phyloP scores from a whole-genome alignment of 306 rosid species.

The Cicer bijugum region DNA sequence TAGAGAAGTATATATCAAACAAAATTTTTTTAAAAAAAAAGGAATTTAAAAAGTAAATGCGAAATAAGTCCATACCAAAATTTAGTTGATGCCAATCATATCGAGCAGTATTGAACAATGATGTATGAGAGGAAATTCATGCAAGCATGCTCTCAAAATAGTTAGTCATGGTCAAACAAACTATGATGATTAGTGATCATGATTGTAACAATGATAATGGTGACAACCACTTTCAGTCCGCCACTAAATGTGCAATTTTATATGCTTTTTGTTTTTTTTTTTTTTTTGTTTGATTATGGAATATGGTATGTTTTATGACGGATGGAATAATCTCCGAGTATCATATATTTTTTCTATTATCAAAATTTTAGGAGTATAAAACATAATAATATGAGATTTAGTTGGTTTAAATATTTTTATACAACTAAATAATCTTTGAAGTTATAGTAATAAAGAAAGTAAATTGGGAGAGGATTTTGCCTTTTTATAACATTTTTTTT shows the following conservation, averaged over 20 bases:
- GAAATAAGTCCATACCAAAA: slow-evolving; percentile 17
- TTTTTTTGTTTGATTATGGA: too few relatives aligned
- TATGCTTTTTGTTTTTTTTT: too few relatives aligned
- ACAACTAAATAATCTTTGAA: too few relatives aligned
- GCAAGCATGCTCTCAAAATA: slow-evolving; percentile 50
- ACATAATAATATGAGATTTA: too few relatives aligned
- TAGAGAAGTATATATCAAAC: background rate
- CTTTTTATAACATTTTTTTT: too few relatives aligned
- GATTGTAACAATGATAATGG: slow-evolving; percentile 50
- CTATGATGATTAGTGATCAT: slow-evolving; percentile 50
- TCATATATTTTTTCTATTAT: too few relatives aligned
- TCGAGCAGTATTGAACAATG: background rate
- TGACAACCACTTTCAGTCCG: slow-evolving; percentile 45
- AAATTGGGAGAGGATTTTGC: too few relatives aligned
- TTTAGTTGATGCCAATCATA: slow-evolving; percentile 32
- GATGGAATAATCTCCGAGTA: too few relatives aligned
- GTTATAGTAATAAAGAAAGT: too few relatives aligned
- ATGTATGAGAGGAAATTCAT: slow-evolving; percentile 39
- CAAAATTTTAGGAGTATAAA: too few relatives aligned
- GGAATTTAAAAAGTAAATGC: slow-evolving; percentile 1
- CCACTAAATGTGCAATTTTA: slow-evolving; percentile 29
- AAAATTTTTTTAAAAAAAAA: background rate
- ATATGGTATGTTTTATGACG: too few relatives aligned
- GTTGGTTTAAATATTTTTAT: too few relatives aligned
- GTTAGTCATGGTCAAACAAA: slow-evolving; percentile 42